Base-by-base conservation (phyloP, 371 early-diverging fungal genomes). In the Mortierella sp. region DNA sequence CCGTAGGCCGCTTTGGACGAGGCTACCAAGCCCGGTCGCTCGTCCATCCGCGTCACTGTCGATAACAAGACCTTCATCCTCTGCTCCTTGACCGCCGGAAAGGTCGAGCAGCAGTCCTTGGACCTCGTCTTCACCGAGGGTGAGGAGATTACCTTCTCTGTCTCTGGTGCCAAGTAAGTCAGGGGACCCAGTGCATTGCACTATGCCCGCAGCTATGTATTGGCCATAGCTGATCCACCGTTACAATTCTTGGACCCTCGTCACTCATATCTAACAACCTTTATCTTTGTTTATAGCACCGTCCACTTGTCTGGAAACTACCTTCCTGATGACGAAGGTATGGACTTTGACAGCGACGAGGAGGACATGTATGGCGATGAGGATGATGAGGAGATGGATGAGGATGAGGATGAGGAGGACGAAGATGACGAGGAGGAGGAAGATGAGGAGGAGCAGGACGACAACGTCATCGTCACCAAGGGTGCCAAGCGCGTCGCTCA, bases 221-320 rank as follows among this genome's bases (percentile, higher is more conserved):
- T 9, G n/a, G 6, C 34, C 31, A 39, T 39, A 2, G 14, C 17
- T 39, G 11, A 17, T 4, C 14, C 39, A 4, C 2, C 4, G 39
- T 39, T 4, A n/a, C n/a, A n/a, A n/a, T n/a, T n/a, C n/a, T n/a
- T n/a, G n/a, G n/a, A n/a, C n/a, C n/a, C n/a, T n/a, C n/a, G n/a
- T n/a, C n/a, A 34, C 24, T 24, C 34, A 12, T 53, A 27, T 43
- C n/a, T n/a, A 11, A 50, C n/a, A 28, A 12, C 21, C 19, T 19
- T 24, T 65, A n/a, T 12, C 5, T 23, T 27, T 15, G 7, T 75
- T 55, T 26, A 34, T 42, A 73, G 75, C 78, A 50, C 82, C 31
- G 67, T 95, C 31, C 87, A 94, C 72, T 70, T 95, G 60, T 87
- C 89, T 50, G 95, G 95, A 53, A 91, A 93, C 86, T 89, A 91